Conservation (phyloP, 495 filamentous ascomycete species). For the Trichoderma parareesei region DNA sequence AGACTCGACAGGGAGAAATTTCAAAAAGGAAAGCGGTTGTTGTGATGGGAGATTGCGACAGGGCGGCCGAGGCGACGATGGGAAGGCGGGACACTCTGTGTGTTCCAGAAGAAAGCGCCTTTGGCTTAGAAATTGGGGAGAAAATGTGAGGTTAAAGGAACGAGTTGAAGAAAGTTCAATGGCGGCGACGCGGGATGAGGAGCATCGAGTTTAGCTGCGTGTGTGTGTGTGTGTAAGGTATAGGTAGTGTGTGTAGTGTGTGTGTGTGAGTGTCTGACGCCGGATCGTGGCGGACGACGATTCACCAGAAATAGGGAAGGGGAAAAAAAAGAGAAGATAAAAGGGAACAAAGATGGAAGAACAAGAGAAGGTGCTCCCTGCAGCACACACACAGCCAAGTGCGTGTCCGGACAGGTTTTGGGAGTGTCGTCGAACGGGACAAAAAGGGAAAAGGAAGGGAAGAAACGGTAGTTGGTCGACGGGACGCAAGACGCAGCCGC, state of each 20-base stretch:
- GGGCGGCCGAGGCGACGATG: conserved; percentile 5
- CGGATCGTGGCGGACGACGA: neutral
- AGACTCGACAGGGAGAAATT: neutral
- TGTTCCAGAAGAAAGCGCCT: neutral
- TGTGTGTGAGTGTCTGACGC: neutral
- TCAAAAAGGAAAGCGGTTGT: neutral
- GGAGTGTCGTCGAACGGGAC: neutral
- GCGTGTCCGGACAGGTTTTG: conserved; percentile 8
- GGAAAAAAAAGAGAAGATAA: conserved; percentile 9
- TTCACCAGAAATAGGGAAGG: conserved; percentile 9
- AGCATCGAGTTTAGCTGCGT: neutral
- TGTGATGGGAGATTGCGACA: neutral
- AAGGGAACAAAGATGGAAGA: neutral
- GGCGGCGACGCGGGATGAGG: conserved; percentile 1
- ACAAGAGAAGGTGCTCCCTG: conserved; percentile 9
- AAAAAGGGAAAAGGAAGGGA: neutral
- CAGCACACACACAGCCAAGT: conserved; percentile 3
- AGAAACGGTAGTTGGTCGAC: conserved; percentile 1
- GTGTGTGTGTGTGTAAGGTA: no score
- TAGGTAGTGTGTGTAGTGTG: no score
- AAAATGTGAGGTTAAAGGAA: neutral
- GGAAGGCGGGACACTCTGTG: neutral
- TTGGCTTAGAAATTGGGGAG: neutral
- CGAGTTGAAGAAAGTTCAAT: conserved; percentile 8
- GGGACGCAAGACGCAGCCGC: conserved; percentile 4